Conservation (phyloP, 208 protist genomes). For the Wallacemonas sp. region DNA sequence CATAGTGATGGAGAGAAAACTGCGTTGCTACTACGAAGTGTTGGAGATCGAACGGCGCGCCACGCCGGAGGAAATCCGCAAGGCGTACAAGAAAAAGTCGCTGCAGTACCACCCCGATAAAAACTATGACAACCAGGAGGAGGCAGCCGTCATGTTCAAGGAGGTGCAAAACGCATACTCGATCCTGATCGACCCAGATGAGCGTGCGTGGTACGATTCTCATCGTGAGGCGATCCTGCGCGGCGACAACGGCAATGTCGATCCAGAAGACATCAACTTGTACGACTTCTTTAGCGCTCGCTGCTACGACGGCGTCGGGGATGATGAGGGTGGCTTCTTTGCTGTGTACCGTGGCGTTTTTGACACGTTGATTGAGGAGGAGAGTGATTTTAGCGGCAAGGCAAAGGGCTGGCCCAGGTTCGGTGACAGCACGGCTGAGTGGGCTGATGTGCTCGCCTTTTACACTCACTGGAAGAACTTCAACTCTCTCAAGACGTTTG, state of each 20-base stretch:
- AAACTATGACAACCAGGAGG: conserved; percentile 85
- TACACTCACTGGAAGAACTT: conserved; percentile 90
- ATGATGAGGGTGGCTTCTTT: conserved; percentile 78
- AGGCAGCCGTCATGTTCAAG: conserved; percentile 78
- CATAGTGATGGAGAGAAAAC: conserved; percentile 31
- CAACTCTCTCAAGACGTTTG: conserved; percentile 83
- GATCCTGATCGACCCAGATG: conserved; percentile 79
- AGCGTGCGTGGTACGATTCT: conserved; percentile 92
- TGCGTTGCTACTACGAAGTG: conserved; percentile 90
- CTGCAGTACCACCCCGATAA: conserved; percentile 90
- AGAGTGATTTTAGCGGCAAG: conserved; percentile 57
- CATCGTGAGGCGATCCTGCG: conserved; percentile 82
- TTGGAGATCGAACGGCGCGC: conserved; percentile 79
- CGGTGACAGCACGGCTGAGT: conserved; percentile 59
- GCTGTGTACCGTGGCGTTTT: conserved; percentile 79
- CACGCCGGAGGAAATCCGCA: conserved; percentile 76
- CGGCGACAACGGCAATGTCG: conserved; percentile 49
- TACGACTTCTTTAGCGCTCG: conserved; percentile 83
- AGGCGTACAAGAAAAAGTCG: conserved; percentile 87
- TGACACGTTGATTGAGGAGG: conserved; percentile 67
- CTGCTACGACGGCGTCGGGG: conserved; percentile 82
- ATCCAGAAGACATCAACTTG: conserved; percentile 76
- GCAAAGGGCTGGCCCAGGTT: conserved; percentile 75
- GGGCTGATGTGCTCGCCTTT: conserved; percentile 70
- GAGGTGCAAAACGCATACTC: conserved; percentile 91